Base-by-base conservation (phyloP, 176 grass and related monocot species). In the Oryza coarctata region DNA sequence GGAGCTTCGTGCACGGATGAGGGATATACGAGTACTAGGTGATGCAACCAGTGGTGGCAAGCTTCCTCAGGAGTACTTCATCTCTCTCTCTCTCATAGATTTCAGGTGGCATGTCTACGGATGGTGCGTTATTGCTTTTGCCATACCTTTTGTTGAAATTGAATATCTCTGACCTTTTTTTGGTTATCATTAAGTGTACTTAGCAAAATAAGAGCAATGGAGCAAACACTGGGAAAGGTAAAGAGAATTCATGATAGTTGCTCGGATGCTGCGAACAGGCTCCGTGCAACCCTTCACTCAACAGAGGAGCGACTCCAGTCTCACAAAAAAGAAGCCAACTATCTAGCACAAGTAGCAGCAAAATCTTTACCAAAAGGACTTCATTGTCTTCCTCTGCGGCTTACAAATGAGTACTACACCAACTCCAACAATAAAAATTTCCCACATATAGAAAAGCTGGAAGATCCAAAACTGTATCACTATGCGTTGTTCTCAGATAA, bases 401-500 rank as follows among this genome's bases (percentile, higher is more conserved):
- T 99, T 79, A 90, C 93, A 63, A 95, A 90, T 72, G 91, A 93
- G 57, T 99, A 93, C 75, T 93, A 80, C 17, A 83, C 81, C 31
- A 76, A 84, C 63, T 85, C 86, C 32, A 86, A 70, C 26, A 63
- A 88, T 58, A 87, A 87, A 29, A 49, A 88, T 34, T 85, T 99
- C 75, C 83, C 80, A 44, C 60, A 83, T 63, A 57, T 23, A 83
- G 87, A 95, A 41, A 99, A 90, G 80, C 81, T 99, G 78, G 91
- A 93, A 90, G 83, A 99, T 52, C 91, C 91, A 31, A 84, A 88
- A 77, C 90, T 99, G 41, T 77, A 90, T 92, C 96, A 99, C 38
- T 99, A 95, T 81, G 93, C 96, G 23, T 83, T 99, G 38, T 99
- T 99, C 75, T 99, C 96, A 28, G 96, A 99, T 80, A 95, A 99